Evolutionary conservation across 108 stramenopile genomes (phyloP).

Genomic region (Pseudonitzschia multiseries): DNA sequence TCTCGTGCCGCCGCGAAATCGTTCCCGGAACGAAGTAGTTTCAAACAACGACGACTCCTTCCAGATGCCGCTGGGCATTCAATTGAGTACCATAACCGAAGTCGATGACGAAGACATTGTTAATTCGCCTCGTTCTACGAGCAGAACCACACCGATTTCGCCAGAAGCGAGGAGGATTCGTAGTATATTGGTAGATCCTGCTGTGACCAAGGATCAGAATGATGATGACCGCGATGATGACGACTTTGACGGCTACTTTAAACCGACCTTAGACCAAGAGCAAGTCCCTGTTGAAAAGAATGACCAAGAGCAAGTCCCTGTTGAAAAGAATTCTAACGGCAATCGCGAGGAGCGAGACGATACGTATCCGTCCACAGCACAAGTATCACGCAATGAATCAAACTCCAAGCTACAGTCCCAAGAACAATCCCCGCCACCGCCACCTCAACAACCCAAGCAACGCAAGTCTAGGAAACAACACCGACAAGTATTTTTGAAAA

Average conservation of each 20-base stretch:
- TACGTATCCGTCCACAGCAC: too few species aligned
- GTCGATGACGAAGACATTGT: background rate
- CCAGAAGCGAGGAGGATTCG: background rate
- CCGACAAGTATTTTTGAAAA: background rate
- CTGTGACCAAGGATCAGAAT: too few species aligned
- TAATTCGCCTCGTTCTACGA: background rate
- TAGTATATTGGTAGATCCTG: too few species aligned
- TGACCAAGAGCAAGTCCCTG: background rate
- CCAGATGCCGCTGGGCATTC: constrained; percentile 4
- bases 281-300: too few species aligned
- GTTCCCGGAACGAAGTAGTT: too few species aligned
- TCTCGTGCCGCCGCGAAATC: too few species aligned
- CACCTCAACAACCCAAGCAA: too few species aligned
- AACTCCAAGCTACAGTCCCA: too few species aligned
- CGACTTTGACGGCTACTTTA: background rate
- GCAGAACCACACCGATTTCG: background rate
- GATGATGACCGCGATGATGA: background rate
- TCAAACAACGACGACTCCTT: background rate
- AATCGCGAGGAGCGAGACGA: background rate
- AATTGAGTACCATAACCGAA: constrained; percentile 11
- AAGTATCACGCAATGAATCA: too few species aligned
- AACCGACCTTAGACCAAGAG: too few species aligned
- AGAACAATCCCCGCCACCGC: background rate
- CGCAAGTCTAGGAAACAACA: background rate
- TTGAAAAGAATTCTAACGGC: background rate